Percentiles rank a stretch among this genome's conserved stretches.
Conservation (phyloP, 2,329 filamentous ascomycete species). For the Decorospora gaudefroyi region DNA sequence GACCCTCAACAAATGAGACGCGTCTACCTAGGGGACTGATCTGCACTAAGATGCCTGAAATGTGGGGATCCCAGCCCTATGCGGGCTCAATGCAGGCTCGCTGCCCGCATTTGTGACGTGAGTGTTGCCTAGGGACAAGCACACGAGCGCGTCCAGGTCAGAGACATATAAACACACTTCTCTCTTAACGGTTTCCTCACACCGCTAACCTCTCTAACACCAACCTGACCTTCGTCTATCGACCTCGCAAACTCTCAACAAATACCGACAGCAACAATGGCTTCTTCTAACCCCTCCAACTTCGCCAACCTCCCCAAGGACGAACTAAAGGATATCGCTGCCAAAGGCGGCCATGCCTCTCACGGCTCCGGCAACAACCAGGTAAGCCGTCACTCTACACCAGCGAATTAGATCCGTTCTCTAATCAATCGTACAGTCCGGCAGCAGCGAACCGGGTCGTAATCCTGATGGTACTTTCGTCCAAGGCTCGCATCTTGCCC, state of each 20-base stretch:
- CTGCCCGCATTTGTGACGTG: conserved; percentile 24
- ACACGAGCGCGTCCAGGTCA: conserved; percentile 17
- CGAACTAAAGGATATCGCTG: conserved; percentile 55
- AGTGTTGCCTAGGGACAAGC: conserved; percentile 17
- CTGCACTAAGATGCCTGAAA: conserved; percentile 10
- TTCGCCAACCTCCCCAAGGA: conserved; percentile 59
- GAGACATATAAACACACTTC: conserved; percentile 18
- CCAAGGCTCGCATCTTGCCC: conserved; percentile 45
- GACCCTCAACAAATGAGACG: conserved; percentile 11
- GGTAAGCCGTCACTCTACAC: not conserved
- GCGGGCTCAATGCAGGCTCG: not conserved
- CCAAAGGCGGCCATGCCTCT: conserved; percentile 55
- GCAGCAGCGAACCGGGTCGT: conserved; percentile 30
- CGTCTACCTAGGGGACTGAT: conserved; percentile 8
- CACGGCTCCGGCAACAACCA: conserved; percentile 28
- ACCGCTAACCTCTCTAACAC: not conserved
- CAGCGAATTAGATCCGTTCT: not conserved
- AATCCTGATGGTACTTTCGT: conserved; percentile 49
- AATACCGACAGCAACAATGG: conserved; percentile 33
- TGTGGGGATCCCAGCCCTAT: not conserved
- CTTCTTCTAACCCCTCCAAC: conserved; percentile 55
- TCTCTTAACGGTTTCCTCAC: not conserved
- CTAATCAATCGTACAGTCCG: conserved; percentile 1
- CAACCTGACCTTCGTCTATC: conserved; percentile 5
- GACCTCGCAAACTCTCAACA: conserved; percentile 5